Conservation (phyloP, 2,329 filamentous ascomycete species). For the Monilinia laxa region DNA sequence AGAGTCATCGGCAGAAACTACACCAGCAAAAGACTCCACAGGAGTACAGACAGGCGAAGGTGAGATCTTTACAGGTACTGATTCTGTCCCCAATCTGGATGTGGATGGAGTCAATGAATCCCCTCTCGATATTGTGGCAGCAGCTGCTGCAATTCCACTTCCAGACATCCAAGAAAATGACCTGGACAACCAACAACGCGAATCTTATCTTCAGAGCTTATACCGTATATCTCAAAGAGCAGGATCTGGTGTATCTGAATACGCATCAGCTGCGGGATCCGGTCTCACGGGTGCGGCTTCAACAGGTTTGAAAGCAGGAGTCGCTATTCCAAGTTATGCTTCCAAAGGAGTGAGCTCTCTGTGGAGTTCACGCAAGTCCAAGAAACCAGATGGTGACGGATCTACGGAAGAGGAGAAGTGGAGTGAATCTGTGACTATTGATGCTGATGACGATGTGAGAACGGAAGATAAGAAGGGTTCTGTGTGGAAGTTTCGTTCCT, state of each 20-base stretch:
- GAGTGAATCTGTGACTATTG: slow-evolving; percentile 16
- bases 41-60: not conserved
- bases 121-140: slow-evolving; percentile 20
- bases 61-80: slow-evolving; percentile 1
- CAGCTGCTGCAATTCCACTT: slow-evolving; percentile 13
- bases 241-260: slow-evolving; percentile 15
- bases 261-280: slow-evolving; percentile 18
- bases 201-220: slow-evolving; percentile 24
- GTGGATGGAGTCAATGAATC: slow-evolving; percentile 14
- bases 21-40: not conserved
- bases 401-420: not conserved
- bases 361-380: slow-evolving; percentile 9
- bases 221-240: slow-evolving; percentile 20
- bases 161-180: slow-evolving; percentile 23
- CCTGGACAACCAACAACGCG: slow-evolving; percentile 13
- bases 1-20: not conserved
- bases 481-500: slow-evolving; percentile 6
- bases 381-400: not conserved
- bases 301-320: slow-evolving; percentile 13
- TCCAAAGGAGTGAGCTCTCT: slow-evolving; percentile 21
- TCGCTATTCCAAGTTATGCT: slow-evolving; percentile 18
- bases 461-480: slow-evolving; percentile 11
- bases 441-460: slow-evolving; percentile 23
- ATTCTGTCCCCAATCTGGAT: slow-evolving; percentile 8
- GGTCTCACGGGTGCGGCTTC: slow-evolving; percentile 4